These are phyloP conservation scores for Amanita exitialis DNA, from an alignment of 768 basidiomycete genomes.

Conservation along the genomic window DNA sequence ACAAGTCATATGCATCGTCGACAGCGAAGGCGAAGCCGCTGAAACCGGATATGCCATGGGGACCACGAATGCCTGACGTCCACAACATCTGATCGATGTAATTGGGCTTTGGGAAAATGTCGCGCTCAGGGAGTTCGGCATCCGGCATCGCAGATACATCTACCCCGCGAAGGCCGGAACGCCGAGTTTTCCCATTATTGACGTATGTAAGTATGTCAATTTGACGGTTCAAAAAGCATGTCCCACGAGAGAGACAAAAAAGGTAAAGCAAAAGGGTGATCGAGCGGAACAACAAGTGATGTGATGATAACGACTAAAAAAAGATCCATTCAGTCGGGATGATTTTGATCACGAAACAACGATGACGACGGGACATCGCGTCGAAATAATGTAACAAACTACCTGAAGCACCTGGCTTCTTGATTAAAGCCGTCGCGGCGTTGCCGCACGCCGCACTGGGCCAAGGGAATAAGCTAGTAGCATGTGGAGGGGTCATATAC, in stretches of 20 bases:
- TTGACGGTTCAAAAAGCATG: neutral
- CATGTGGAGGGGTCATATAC: neutral
- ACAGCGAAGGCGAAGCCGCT: neutral
- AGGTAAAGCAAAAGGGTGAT: constrained; percentile 5
- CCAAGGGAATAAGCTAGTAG: neutral
- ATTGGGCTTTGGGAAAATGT: neutral
- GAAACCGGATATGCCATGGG: neutral
- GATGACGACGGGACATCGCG: constrained; percentile 8
- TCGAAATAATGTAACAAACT: neutral
- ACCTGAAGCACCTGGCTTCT: too few relatives aligned
- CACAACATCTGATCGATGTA: neutral
- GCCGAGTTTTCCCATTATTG: constrained; percentile 1
- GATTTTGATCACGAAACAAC: constrained; percentile 6
- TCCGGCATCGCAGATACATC: neutral
- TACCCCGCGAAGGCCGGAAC: constrained; percentile 6
- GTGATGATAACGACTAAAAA: constrained; percentile 6
- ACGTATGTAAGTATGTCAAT: constrained; percentile 1
- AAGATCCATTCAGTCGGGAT: constrained; percentile 4
- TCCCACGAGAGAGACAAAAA: neutral
- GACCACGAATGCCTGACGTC: neutral
- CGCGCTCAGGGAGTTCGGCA: neutral
- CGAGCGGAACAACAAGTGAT: constrained; percentile 8
- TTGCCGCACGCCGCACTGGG: neutral
- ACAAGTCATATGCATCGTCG: too few relatives aligned
- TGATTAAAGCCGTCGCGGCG: constrained; percentile 7